Conservation (phyloP, 345 rosid genomes). For the Turnera subulata region DNA sequence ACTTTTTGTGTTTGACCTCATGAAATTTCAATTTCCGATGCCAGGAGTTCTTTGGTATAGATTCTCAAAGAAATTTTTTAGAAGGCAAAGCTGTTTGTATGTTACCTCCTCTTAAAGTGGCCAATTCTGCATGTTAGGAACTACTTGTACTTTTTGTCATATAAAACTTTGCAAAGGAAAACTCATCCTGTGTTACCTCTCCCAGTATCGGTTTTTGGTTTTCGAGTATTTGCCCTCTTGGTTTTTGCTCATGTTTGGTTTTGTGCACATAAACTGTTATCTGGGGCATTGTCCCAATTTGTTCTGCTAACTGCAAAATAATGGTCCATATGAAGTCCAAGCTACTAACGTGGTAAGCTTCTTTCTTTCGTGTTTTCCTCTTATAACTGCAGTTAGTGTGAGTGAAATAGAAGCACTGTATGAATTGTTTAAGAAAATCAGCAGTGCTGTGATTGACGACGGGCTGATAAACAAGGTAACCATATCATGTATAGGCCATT, state of each 20-base stretch:
- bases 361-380: slow-evolving; percentile 3
- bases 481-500: neutral
- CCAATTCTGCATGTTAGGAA: no score
- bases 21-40: no score
- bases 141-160: no score
- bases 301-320: neutral
- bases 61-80: no score
- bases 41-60: neutral
- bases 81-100: slow-evolving; percentile 4
- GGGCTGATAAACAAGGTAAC: slow-evolving; percentile 25
- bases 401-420: slow-evolving; percentile 27
- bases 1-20: slow-evolving; percentile 4
- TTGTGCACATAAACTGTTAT: neutral
- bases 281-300: neutral
- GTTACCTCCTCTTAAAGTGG: neutral
- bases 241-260: no score
- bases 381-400: slow-evolving; percentile 21
- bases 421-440: slow-evolving; percentile 29
- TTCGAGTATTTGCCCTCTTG: no score
- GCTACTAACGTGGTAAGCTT: neutral
- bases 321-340: neutral
- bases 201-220: no score
- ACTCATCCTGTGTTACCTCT: no score
- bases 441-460: slow-evolving; percentile 27
- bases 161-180: no score